phyloP scores from a whole-genome alignment of 441 rosid genomes.

The Mallotus japonicus region DNA sequence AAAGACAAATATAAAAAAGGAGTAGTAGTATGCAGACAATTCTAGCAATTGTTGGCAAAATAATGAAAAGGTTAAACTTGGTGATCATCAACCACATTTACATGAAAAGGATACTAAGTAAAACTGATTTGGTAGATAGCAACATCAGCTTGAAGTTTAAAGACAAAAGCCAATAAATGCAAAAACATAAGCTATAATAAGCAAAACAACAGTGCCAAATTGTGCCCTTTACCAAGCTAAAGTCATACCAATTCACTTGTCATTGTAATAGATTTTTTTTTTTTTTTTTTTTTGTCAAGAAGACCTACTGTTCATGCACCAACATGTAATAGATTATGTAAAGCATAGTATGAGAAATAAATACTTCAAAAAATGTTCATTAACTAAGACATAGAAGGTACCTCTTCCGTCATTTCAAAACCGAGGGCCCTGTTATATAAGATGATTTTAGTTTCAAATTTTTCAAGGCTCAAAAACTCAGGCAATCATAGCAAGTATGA shows the following conservation, averaged over 20 bases:
- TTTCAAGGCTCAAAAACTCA: not conserved
- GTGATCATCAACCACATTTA: too few relatives aligned
- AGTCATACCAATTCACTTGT: not conserved
- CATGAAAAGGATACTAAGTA: not conserved
- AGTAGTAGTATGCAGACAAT: not conserved
- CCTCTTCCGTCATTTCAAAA: slow-evolving; percentile 92
- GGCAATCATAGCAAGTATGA: not conserved
- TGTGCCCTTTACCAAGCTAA: not conserved
- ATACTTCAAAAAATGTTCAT: not conserved
- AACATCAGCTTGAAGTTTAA: not conserved
- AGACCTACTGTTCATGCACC: too few relatives aligned
- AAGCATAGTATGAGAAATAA: not conserved
- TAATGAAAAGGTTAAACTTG: not conserved
- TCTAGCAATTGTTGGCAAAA: not conserved
- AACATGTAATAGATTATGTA: not conserved
- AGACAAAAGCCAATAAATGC: not conserved
- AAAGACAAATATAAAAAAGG: not conserved
- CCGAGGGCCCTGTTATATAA: slow-evolving; percentile 83
- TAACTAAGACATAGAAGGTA: slow-evolving; percentile 22
- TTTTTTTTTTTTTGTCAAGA: too few relatives aligned
- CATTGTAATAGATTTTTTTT: too few relatives aligned
- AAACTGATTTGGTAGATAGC: not conserved
- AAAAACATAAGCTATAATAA: not conserved
- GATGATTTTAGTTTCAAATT: slow-evolving; percentile 19
- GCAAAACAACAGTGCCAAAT: not conserved